phyloP scores from a whole-genome alignment of 768 basidiomycete genomes.

The Rhizopogon vinicolor region DNA sequence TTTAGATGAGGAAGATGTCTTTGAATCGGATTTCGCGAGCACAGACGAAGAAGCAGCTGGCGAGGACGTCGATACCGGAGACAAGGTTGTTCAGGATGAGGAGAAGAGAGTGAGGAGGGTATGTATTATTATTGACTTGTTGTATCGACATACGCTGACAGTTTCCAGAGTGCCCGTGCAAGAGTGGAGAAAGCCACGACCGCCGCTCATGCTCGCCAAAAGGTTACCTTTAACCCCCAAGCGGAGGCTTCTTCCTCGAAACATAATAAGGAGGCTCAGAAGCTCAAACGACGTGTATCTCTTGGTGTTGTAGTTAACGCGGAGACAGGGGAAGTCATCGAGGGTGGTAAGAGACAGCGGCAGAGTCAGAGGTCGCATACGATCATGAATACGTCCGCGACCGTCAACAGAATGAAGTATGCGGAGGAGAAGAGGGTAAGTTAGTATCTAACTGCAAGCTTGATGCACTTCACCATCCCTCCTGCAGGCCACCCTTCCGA shows the following conservation, averaged over 20 bases:
- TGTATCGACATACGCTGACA: neutral
- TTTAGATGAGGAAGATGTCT: slow-evolving; percentile 76
- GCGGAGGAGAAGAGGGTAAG: slow-evolving; percentile 58
- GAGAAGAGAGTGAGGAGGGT: slow-evolving; percentile 41
- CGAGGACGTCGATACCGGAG: slow-evolving; percentile 51
- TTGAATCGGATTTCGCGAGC: slow-evolving; percentile 81
- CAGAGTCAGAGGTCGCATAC: slow-evolving; percentile 69
- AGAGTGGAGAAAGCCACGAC: slow-evolving; percentile 61
- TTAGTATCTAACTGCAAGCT: neutral
- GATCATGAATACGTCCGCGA: slow-evolving; percentile 64
- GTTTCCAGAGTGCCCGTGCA: slow-evolving; percentile 44
- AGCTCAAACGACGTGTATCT: slow-evolving; percentile 45
- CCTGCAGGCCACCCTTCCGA: slow-evolving; percentile 51
- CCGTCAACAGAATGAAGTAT: slow-evolving; percentile 58
- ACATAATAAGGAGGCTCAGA: slow-evolving; percentile 12
- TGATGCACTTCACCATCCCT: neutral
- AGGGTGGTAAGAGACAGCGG: slow-evolving; percentile 31
- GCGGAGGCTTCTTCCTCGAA: slow-evolving; percentile 27
- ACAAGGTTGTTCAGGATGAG: slow-evolving; percentile 55
- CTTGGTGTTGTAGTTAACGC: slow-evolving; percentile 52
- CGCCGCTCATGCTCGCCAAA: slow-evolving; percentile 61
- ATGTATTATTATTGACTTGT: neutral
- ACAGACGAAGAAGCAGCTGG: slow-evolving; percentile 66
- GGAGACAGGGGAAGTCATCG: slow-evolving; percentile 56
- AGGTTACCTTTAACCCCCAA: slow-evolving; percentile 64